Evolutionary conservation across 441 rosid genomes (phyloP), one percentile per base, ranked within the genome.

Genomic region (Erodium chrysanthum): DNA sequence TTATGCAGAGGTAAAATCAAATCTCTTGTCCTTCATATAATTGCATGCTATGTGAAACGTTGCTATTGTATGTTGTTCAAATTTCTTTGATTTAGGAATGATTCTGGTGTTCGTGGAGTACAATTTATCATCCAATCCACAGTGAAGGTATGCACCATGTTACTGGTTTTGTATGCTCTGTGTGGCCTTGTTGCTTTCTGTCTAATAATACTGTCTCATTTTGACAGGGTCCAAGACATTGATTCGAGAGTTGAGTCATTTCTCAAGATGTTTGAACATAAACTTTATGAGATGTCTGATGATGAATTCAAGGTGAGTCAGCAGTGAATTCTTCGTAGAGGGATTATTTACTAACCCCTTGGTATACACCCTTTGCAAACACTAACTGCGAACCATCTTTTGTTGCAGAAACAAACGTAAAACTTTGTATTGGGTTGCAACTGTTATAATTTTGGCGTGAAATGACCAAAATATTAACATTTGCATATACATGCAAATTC

Each of bases 111-210:
- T 71, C 81, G 76, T 59, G 97, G 98, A 42, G 25, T 89, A 60
- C 91, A 84, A 52, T 81, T 93, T 68, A 80, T 87, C 50, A 84
- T 93, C 74, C 98, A 93, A 73, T 93, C 98, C n/a, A 74, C 96
- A 3, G 86, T 73, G 58, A 90, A 89, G 90, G 97, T 93, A 73
- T 56, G 29, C 67, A 62, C 21, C 68, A 14, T 65, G 10, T 10
- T 70, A 64, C 65, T 44, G 59, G 66, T 68, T 31, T 4, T 22
- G 40, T 50, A 11, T 66, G 65, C 22, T 23, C 54, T 44, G 44
- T 44, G 44, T 54, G 54, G 62, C 15, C 23, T 27, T 58, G 10
- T 65, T 35, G 42, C 17, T 5, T n/a, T 20, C 60, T 54, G 52
- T 0, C 10, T 46, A 4, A 46, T 46, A n/a, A n/a, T 14, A 46